These are phyloP conservation scores for Coelastrella sp. DNA, from an alignment of 139 green algal species.

Conservation along the genomic window DNA sequence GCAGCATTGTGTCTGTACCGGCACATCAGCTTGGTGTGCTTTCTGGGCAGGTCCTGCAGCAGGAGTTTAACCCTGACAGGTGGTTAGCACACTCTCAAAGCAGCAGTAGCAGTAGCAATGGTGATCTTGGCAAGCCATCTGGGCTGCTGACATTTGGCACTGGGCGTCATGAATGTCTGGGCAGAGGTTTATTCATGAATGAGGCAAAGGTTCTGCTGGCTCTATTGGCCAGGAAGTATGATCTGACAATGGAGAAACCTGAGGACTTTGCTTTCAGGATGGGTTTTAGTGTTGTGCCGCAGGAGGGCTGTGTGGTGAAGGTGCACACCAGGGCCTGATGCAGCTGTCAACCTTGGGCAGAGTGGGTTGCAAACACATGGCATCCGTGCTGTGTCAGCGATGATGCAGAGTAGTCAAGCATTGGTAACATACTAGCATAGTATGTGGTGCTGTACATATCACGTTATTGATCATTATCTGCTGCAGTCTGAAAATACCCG, in stretches of 20 bases:
- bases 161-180: neutral
- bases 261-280: neutral
- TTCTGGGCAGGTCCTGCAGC: neutral
- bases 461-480: neutral
- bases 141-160: neutral
- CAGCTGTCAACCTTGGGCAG: neutral
- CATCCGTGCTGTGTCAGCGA: too few species aligned
- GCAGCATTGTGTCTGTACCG: neutral
- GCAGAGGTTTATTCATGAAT: neutral
- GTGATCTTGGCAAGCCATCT: neutral
- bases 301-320: neutral
- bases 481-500: neutral
- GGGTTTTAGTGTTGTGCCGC: neutral
- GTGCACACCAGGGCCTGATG: neutral
- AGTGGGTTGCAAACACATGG: too few species aligned
- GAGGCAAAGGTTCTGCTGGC: neutral
- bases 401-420: too few species aligned
- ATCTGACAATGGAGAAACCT: neutral
- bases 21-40: neutral
- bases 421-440: neutral
- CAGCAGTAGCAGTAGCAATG: constrained; percentile 27
- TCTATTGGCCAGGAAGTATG: neutral
- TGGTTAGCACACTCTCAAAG: neutral
- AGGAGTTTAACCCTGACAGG: constrained; percentile 10
- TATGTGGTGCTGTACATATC: neutral